Base-by-base conservation (phyloP, 768 basidiomycete genomes). In the Epithele typhae region DNA sequence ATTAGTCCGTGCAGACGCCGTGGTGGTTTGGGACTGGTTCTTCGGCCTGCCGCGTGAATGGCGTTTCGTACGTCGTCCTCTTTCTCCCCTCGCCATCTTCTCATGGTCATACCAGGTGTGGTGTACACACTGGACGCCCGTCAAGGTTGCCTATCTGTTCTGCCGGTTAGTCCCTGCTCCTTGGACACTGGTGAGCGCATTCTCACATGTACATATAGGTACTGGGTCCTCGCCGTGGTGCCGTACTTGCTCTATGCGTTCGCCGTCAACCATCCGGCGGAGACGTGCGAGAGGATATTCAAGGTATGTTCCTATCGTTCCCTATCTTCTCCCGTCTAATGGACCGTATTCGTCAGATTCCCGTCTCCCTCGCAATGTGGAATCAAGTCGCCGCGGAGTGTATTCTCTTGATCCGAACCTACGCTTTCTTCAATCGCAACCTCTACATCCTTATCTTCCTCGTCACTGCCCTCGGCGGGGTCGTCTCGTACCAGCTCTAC, bases 1-100 rank as follows among this genome's bases (percentile, higher is more conserved):
- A 40, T 36, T 32, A 3, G 41, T 19, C 37, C 9, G 27, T 30
- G 27, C 60, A 89, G 87, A 90, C 65, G 83, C 87, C 46, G 81
- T 90, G 40, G 81, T 87, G 50, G 65, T 88, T 43, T 90, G 87
- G 87, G 87, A 90, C 71, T 90, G 87, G 87, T 71, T 85, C 61
- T 81, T 85, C 59, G 84, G 83, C 63, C 64, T 89, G 48, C 79
- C 82, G 34, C 74, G 84, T 67, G 87, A 89, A 65, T 88, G 80
- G 71, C 77, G 78, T 59, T 88, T 84, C 66, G 87, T 88, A 66
- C 57, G 72, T 67, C 40, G 44, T 25, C 43, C 43, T 51, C 46
- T 41, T 42, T 10, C 11, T 6, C 22, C 43, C 21, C 40, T 33
- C 43, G 48, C 39, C 2, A 12, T 55, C 52, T 55, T 49, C 23